phyloP scores from a whole-genome alignment of 768 basidiomycete species.

The Lyophyllum semitale region DNA sequence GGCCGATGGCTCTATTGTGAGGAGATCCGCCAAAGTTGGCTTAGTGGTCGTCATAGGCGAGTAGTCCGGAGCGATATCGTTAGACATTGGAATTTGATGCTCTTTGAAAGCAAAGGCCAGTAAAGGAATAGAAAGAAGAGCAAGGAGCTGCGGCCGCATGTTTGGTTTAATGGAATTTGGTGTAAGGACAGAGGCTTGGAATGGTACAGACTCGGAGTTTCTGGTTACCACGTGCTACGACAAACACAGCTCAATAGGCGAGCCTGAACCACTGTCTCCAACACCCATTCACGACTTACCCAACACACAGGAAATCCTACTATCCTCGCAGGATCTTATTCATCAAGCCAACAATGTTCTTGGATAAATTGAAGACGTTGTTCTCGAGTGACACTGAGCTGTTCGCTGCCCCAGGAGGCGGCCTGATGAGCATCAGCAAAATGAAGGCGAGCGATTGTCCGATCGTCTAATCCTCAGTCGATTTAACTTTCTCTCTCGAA shows the following conservation, averaged over 20 bases:
- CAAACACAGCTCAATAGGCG: neutral
- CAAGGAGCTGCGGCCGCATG: conserved; percentile 37
- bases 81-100: conserved; percentile 35
- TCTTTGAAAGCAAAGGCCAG: conserved; percentile 31
- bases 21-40: conserved; percentile 71
- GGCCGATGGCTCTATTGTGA: conserved; percentile 72
- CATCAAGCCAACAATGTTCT: neutral
- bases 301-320: neutral
- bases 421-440: neutral
- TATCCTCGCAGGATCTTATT: neutral
- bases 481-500: no score
- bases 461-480: neutral
- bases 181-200: no score
- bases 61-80: conserved; percentile 17
- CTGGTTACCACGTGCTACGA: neutral
- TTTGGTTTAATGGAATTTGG: neutral
- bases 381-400: neutral
- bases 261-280: neutral
- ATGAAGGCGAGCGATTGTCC: neutral
- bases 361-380: neutral
- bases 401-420: neutral
- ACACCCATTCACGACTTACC: neutral
- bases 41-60: conserved; percentile 40
- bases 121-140: conserved; percentile 30
- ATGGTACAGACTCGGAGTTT: no score